Percentiles rank a stretch among this genome's conserved stretches.
Evolutionary conservation across 1,284 basidiomycete species (phyloP).

Genomic region (Pseudozyma tsukubaensis): DNA sequence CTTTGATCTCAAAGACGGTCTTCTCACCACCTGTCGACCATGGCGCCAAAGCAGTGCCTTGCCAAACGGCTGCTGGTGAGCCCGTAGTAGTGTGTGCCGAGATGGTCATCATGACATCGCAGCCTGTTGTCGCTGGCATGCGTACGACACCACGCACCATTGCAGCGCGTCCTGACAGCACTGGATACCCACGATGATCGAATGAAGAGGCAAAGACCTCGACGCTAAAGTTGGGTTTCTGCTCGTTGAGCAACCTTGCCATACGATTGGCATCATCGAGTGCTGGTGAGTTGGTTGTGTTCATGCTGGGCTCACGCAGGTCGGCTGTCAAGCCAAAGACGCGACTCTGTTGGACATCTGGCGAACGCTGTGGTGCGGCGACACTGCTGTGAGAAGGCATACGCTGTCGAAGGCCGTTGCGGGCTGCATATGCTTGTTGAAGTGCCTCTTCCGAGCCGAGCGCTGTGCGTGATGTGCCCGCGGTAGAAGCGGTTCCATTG

Average conservation of each 20-base stretch:
- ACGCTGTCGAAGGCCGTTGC: slow-evolving; percentile 13
- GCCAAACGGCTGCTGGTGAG: slow-evolving; percentile 60
- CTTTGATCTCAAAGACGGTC: slow-evolving; percentile 53
- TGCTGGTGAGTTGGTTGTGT: slow-evolving; percentile 11
- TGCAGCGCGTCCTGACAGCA: slow-evolving; percentile 53
- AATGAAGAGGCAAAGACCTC: slow-evolving; percentile 56
- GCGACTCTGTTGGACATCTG: slow-evolving; percentile 26
- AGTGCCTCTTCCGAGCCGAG: slow-evolving; percentile 11
- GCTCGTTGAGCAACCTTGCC: slow-evolving; percentile 36
- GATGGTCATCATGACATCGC: slow-evolving; percentile 60
- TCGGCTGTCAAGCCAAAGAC: slow-evolving; percentile 47
- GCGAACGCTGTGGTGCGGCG: slow-evolving; percentile 7
- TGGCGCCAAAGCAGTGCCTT: slow-evolving; percentile 57
- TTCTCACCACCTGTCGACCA: slow-evolving; percentile 47
- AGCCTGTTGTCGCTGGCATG: slow-evolving; percentile 46
- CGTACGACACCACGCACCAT: slow-evolving; percentile 48
- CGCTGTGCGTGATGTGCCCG: slow-evolving; percentile 18
- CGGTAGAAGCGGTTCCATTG: slow-evolving; percentile 30
- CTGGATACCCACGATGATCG: slow-evolving; percentile 58
- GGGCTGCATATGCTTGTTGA: slow-evolving; percentile 14
- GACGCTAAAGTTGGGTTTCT: slow-evolving; percentile 57
- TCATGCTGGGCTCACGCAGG: slow-evolving; percentile 31
- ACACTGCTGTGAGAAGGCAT: slow-evolving; percentile 17
- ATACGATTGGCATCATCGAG: slow-evolving; percentile 30
- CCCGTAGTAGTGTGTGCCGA: slow-evolving; percentile 60